These are phyloP conservation scores for Torrubiella hemipterigena DNA, from an alignment of 2,329 filamentous ascomycete species.

Conservation along the genomic window DNA sequence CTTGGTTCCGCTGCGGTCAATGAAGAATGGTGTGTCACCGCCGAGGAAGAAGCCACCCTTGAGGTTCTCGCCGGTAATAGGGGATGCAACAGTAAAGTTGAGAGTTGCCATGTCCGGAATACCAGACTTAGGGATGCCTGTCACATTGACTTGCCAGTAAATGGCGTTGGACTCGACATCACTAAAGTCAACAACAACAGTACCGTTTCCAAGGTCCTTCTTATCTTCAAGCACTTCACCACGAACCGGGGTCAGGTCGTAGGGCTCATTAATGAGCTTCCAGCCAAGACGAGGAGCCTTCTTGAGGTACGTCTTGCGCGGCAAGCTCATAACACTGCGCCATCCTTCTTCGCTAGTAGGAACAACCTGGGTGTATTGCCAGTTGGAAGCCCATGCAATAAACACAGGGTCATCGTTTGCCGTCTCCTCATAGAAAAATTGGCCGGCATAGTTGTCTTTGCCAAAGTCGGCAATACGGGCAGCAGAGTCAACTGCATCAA, in stretches of 20 bases:
- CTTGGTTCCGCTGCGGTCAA: slow-evolving; percentile 14
- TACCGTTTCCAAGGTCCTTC: slow-evolving; percentile 32
- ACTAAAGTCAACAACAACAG: slow-evolving; percentile 37
- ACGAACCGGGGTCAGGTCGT: slow-evolving; percentile 34
- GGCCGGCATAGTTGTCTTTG: slow-evolving; percentile 23
- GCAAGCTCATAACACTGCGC: slow-evolving; percentile 19
- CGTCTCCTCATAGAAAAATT: slow-evolving; percentile 18
- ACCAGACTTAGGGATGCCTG: slow-evolving; percentile 15
- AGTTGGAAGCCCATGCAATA: slow-evolving; percentile 23
- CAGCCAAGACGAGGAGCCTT: slow-evolving; percentile 38
- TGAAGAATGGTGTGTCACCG: slow-evolving; percentile 14
- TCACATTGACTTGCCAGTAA: slow-evolving; percentile 42
- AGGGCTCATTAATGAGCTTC: slow-evolving; percentile 36
- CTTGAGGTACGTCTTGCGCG: slow-evolving; percentile 38
- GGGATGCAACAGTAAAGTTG: slow-evolving; percentile 16
- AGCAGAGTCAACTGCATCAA: slow-evolving; percentile 20
- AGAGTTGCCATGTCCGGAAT: slow-evolving; percentile 12
- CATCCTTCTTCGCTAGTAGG: slow-evolving; percentile 19
- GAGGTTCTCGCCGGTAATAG: slow-evolving; percentile 13
- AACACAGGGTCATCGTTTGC: slow-evolving; percentile 16
- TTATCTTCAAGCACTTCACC: slow-evolving; percentile 30
- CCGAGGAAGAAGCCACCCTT: slow-evolving; percentile 15
- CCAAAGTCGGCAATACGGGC: slow-evolving; percentile 20
- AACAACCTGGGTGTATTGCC: slow-evolving; percentile 17
- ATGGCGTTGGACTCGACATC: slow-evolving; percentile 35